phyloP scores from a whole-genome alignment of 768 basidiomycete species.

The Lentinula sp. region DNA sequence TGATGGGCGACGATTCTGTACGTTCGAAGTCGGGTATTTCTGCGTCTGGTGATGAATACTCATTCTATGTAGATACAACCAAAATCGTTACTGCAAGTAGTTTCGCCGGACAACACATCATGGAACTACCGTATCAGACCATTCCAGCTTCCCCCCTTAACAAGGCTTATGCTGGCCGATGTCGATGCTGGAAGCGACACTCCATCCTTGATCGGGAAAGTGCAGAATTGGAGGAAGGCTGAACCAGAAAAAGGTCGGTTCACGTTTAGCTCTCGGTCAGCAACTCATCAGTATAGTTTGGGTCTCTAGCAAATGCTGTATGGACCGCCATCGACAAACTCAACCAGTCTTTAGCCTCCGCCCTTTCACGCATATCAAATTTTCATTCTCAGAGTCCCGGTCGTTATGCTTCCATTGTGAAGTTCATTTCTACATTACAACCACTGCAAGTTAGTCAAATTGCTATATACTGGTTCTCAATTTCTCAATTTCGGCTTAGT shows the following conservation, averaged over 20 bases:
- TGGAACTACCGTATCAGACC: slow-evolving; percentile 72
- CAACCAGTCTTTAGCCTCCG: slow-evolving; percentile 53
- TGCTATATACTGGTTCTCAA: background rate
- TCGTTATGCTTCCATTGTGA: slow-evolving; percentile 51
- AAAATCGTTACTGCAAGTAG: slow-evolving; percentile 36
- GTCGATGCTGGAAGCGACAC: slow-evolving; percentile 96
- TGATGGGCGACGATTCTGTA: slow-evolving; percentile 56
- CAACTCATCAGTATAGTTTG: background rate
- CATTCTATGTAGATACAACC: slow-evolving; percentile 9
- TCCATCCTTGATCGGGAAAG: slow-evolving; percentile 87
- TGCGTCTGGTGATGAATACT: slow-evolving; percentile 3
- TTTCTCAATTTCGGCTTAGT: slow-evolving; percentile 27
- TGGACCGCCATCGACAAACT: slow-evolving; percentile 61
- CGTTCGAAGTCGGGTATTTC: slow-evolving; percentile 13
- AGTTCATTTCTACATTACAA: slow-evolving; percentile 55
- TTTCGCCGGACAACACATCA: slow-evolving; percentile 55
- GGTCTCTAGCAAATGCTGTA: slow-evolving; percentile 44
- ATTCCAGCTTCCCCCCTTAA: slow-evolving; percentile 79
- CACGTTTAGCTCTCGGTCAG: background rate
- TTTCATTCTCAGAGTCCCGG: slow-evolving; percentile 40
- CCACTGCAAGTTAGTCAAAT: slow-evolving; percentile 40
- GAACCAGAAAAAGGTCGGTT: slow-evolving; percentile 47
- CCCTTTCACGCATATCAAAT: slow-evolving; percentile 44
- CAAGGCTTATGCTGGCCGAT: slow-evolving; percentile 86
- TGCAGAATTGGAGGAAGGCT: slow-evolving; percentile 81